These are phyloP conservation scores for Fusarium sp. DNA, from an alignment of 2,329 filamentous ascomycete genomes.

Conservation along the genomic window DNA sequence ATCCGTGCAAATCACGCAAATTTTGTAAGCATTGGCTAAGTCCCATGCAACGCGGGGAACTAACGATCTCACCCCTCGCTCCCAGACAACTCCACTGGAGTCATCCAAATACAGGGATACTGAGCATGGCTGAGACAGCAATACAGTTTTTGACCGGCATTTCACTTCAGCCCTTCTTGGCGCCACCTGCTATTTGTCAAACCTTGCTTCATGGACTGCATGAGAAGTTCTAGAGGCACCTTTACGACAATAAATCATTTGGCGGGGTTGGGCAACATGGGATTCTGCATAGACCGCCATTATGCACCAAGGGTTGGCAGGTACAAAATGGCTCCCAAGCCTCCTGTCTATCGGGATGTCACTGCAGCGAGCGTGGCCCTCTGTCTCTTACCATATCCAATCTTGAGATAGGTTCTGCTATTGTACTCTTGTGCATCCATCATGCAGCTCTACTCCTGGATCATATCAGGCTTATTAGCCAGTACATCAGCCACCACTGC, in stretches of 20 bases:
- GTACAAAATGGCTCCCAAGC: not conserved
- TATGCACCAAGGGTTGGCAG: not conserved
- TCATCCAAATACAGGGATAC: not conserved
- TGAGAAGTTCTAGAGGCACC: not conserved
- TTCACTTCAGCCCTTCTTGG: not conserved
- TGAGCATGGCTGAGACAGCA: not conserved
- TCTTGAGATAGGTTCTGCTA: not conserved
- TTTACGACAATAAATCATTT: not conserved
- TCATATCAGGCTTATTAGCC: not conserved
- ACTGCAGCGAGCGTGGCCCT: not conserved
- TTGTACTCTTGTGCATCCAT: accelerated
- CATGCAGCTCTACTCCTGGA: not conserved
- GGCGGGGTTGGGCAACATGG: not conserved
- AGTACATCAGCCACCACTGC: not conserved
- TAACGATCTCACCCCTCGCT: not conserved
- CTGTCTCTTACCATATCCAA: not conserved
- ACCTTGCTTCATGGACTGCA: not conserved
- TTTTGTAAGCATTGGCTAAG: not conserved
- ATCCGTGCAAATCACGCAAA: not conserved
- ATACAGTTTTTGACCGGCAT: not conserved
- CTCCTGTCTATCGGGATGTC: not conserved
- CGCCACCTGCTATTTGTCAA: not conserved
- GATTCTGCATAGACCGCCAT: not conserved
- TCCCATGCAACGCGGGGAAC: not conserved
- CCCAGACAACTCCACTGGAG: not conserved